Percentiles rank a stretch among this genome's conserved stretches.
Evolutionary conservation across 495 filamentous ascomycete species (phyloP).

Genomic region (Penicillium paradoxum): DNA sequence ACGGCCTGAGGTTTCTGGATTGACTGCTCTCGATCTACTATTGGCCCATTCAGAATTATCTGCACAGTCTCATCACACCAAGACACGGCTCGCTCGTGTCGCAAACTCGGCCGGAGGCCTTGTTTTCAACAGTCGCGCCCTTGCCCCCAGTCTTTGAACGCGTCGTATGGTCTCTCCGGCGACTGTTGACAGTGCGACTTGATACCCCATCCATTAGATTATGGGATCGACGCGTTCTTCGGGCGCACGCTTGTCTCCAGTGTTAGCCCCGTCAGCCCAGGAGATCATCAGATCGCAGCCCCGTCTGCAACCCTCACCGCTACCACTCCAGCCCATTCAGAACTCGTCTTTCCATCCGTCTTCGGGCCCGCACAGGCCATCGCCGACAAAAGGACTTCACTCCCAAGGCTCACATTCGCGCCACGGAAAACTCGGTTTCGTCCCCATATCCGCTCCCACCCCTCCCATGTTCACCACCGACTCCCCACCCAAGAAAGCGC

Average conservation of each 20-base stretch:
- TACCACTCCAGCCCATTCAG: conserved; percentile 47
- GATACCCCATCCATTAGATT: conserved; percentile 9
- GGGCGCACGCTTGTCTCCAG: conserved; percentile 60
- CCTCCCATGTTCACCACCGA: conserved; percentile 67
- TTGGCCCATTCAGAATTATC: conserved; percentile 18
- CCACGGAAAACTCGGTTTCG: conserved; percentile 38
- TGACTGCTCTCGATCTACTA: conserved; percentile 6
- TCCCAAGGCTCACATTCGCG: conserved; percentile 33
- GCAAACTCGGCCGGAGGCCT: conserved; percentile 5
- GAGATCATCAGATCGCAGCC: conserved; percentile 44
- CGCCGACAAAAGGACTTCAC: conserved; percentile 51
- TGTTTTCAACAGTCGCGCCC: conserved; percentile 10
- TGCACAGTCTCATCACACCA: conserved; percentile 16
- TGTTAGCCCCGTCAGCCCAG: conserved; percentile 49
- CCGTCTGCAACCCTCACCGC: conserved; percentile 42
- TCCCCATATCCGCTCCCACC: conserved; percentile 69
- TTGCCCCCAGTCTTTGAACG: conserved; percentile 17
- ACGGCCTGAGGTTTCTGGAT: conserved; percentile 22
- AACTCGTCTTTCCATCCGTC: conserved; percentile 51
- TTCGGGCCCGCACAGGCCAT: conserved; percentile 47
- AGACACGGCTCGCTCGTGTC: conserved; percentile 4
- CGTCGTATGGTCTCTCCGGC: conserved; percentile 21
- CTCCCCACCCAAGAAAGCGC: conserved; percentile 74
- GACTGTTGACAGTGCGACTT: conserved; percentile 12
- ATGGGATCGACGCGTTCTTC: conserved; percentile 65